Evolutionary conservation across 2,329 filamentous ascomycete genomes (phyloP).

Genomic region (Acarospora socialis): DNA sequence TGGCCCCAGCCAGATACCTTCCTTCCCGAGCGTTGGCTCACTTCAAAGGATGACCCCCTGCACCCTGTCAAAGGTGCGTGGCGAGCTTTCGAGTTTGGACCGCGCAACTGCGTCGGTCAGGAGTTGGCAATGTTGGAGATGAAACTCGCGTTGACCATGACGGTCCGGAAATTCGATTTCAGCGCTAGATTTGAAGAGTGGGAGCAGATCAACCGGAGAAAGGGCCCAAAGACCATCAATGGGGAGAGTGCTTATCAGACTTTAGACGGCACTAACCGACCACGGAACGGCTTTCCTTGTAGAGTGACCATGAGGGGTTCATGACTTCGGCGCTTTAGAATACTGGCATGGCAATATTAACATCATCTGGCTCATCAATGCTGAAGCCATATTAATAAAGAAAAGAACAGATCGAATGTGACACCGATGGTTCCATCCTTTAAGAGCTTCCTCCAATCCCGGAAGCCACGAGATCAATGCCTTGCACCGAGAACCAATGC

Average conservation of each 20-base stretch:
- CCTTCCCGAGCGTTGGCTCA: slow-evolving; percentile 23
- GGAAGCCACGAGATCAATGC: no score
- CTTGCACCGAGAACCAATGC: no score
- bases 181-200: slow-evolving; percentile 6
- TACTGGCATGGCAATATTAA: no score
- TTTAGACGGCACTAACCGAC: slow-evolving; percentile 6
- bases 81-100: slow-evolving; percentile 7
- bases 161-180: slow-evolving; percentile 6
- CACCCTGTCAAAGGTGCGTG: slow-evolving; percentile 7
- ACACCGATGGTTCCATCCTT: no score
- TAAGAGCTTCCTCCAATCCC: no score
- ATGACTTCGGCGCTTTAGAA: not conserved
- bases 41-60: not conserved
- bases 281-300: slow-evolving; percentile 8
- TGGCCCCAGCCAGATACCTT: slow-evolving; percentile 26
- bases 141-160: slow-evolving; percentile 9
- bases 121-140: slow-evolving; percentile 14
- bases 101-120: slow-evolving; percentile 13
- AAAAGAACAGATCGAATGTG: no score
- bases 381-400: no score
- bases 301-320: not conserved
- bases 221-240: slow-evolving; percentile 2
- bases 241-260: slow-evolving; percentile 9
- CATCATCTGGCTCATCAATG: no score
- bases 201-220: not conserved